Evolutionary conservation across 441 rosid species (phyloP).

Genomic region (Syzygium syzygioides): DNA sequence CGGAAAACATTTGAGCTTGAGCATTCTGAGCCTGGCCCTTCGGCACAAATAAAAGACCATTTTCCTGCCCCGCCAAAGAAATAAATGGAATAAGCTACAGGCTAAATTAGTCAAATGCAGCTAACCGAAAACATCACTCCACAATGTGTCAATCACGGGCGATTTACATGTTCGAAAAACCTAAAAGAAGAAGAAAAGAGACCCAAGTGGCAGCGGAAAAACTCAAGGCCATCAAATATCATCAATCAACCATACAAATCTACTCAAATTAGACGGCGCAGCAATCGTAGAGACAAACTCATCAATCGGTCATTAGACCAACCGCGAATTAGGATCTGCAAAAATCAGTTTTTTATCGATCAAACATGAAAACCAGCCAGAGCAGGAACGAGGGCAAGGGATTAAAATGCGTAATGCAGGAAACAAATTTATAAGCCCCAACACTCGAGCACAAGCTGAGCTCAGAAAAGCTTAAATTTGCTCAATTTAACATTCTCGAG

Average conservation of each 20-base stretch:
- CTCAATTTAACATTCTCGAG: neutral
- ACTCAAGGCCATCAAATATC: neutral
- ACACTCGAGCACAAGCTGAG: neutral
- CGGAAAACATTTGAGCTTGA: conserved; percentile 98
- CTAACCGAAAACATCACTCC: neutral
- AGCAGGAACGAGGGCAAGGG: neutral
- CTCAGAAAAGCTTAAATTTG: neutral
- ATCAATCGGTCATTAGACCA: neutral
- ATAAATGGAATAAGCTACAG: neutral
- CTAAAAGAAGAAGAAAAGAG: neutral
- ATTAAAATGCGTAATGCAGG: neutral
- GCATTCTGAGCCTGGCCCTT: conserved; percentile 78
- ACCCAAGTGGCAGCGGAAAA: neutral
- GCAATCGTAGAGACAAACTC: neutral
- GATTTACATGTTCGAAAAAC: neutral
- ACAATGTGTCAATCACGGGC: neutral
- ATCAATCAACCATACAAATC: neutral
- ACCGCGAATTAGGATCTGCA: neutral
- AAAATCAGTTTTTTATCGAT: neutral
- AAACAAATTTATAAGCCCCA: neutral
- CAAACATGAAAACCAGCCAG: neutral
- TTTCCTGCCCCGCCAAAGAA: conserved; percentile 44
- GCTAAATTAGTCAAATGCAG: neutral
- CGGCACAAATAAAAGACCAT: conserved; percentile 82
- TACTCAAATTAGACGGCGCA: neutral